Conservation (phyloP, 768 basidiomycete species). For the Omphalotus guepiniiformis region DNA sequence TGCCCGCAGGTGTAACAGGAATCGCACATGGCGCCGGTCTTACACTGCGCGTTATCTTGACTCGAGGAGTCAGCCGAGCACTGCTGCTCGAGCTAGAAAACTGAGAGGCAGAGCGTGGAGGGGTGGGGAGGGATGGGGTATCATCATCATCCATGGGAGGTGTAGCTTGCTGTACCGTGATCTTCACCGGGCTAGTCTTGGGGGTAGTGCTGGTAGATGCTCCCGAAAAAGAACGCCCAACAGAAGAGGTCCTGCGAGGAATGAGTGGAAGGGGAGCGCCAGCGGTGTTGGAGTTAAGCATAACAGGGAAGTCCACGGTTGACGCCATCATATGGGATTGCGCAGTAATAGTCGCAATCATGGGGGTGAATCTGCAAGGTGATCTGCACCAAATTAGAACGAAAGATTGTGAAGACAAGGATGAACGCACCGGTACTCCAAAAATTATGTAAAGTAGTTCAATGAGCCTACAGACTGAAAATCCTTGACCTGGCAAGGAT, state of each 20-base stretch:
- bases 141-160: slow-evolving; percentile 17
- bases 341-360: slow-evolving; percentile 5
- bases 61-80: slow-evolving; percentile 30
- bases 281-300: slow-evolving; percentile 46
- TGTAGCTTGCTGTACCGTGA: slow-evolving; percentile 24
- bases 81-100: slow-evolving; percentile 34
- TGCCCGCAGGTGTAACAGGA: slow-evolving; percentile 39
- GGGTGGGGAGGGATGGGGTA: slow-evolving; percentile 10
- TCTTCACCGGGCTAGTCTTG: slow-evolving; percentile 20
- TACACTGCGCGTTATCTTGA: slow-evolving; percentile 29
- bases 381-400: too few species aligned
- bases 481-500: too few species aligned
- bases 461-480: too few species aligned
- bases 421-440: too few species aligned
- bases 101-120: slow-evolving; percentile 34
- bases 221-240: slow-evolving; percentile 22
- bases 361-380: not conserved
- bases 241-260: slow-evolving; percentile 44
- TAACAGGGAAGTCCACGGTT: not conserved
- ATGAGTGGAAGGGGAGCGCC: slow-evolving; percentile 59
- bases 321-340: not conserved
- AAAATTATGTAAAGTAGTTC: too few species aligned
- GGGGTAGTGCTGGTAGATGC: slow-evolving; percentile 10
- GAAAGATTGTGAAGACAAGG: too few species aligned
- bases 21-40: slow-evolving; percentile 34